These are phyloP conservation scores for Sugiyamaella boreocaroliniensis DNA, from an alignment of 805 yeast genomes.

Conservation along the genomic window DNA sequence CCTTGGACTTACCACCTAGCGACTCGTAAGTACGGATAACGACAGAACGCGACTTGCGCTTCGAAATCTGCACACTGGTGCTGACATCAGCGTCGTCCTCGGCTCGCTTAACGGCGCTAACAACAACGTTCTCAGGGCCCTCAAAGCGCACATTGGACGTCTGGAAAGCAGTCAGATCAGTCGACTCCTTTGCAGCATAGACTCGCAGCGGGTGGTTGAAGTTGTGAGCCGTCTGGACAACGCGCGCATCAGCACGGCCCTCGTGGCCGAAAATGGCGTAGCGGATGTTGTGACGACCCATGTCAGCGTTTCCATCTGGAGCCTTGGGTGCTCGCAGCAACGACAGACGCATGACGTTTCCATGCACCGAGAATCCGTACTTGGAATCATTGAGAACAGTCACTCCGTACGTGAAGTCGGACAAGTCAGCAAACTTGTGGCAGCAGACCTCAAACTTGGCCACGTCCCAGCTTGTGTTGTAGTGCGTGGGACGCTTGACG, in stretches of 20 bases:
- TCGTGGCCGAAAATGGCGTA: conserved; percentile 79
- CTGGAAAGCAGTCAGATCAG: conserved; percentile 8
- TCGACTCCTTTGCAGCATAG: conserved; percentile 15
- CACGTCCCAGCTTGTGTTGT: conserved; percentile 89
- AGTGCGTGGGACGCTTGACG: conserved; percentile 89
- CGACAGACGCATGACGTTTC: conserved; percentile 79
- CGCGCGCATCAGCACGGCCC: conserved; percentile 56
- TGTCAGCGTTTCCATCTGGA: conserved; percentile 91
- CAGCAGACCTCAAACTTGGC: conserved; percentile 95
- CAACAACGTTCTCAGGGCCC: conserved; percentile 55
- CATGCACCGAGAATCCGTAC: conserved; percentile 90
- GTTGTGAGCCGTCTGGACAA: conserved; percentile 68
- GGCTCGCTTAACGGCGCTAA: conserved; percentile 76
- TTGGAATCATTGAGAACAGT: conserved; percentile 76
- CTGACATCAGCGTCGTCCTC: conserved; percentile 59
- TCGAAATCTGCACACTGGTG: conserved; percentile 29
- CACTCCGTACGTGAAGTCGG: conserved; percentile 81
- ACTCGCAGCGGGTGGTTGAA: conserved; percentile 53
- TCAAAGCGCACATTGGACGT: conserved; percentile 25
- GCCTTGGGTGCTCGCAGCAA: conserved; percentile 85
- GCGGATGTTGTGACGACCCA: conserved; percentile 79
- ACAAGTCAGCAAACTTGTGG: conserved; percentile 86
- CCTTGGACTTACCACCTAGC: conserved; percentile 69
- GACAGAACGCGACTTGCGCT: conserved; percentile 39
- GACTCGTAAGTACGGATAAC: conserved; percentile 78